A percentile compares a stretch with the other conserved stretches of the same genome.
phyloP scores from a whole-genome alignment of 2,329 filamentous ascomycete genomes.

The Colletotrichum cordylinicola region DNA sequence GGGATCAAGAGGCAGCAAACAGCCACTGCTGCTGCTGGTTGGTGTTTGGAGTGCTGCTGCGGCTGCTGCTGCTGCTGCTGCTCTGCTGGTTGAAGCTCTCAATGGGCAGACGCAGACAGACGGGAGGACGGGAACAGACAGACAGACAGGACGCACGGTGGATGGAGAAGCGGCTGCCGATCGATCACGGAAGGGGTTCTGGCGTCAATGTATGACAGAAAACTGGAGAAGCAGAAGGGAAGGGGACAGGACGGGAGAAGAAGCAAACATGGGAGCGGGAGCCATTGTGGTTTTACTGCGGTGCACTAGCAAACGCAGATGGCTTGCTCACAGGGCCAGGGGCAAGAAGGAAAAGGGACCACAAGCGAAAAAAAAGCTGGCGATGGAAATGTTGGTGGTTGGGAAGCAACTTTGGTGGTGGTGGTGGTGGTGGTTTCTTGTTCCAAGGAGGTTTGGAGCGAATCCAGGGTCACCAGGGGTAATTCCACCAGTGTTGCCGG shows the following conservation, averaged over 20 bases:
- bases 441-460: not conserved
- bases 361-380: not conserved
- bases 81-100: not conserved
- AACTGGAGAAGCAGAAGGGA: conserved; percentile 8
- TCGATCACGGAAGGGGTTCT: not conserved
- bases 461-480: not conserved
- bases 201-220: not conserved
- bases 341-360: not conserved
- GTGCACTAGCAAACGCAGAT: conserved; percentile 17
- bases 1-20: not conserved
- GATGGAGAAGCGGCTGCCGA: not conserved
- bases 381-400: conserved; percentile 25
- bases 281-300: conserved; percentile 22
- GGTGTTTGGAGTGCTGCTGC: not conserved
- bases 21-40: not conserved
- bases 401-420: conserved; percentile 1
- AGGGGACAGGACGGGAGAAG: not conserved
- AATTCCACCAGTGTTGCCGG: not conserved
- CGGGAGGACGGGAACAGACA: not conserved
- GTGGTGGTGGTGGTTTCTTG: not conserved
- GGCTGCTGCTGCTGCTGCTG: not conserved
- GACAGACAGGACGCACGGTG: not conserved
- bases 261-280: conserved; percentile 9
- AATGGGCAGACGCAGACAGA: not conserved
- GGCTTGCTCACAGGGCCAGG: conserved; percentile 7